phyloP scores from a whole-genome alignment of 768 basidiomycete species.

The Paxillus rubicundulus region DNA sequence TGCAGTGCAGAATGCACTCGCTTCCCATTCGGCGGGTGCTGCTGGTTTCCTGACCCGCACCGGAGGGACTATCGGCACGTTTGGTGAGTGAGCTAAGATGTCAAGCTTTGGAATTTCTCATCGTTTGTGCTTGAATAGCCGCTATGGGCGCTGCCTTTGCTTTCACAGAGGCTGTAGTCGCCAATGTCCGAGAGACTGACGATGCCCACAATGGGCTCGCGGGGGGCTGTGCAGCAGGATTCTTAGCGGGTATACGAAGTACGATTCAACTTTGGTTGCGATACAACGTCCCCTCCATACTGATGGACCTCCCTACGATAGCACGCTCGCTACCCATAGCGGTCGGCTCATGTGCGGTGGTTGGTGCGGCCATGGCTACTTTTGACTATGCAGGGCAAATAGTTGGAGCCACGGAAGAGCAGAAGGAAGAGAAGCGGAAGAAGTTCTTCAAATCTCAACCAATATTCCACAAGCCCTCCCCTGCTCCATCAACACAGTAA shows the following conservation, averaged over 20 bases:
- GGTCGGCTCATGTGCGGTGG: conserved; percentile 69
- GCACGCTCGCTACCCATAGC: conserved; percentile 84
- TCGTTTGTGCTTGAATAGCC: conserved; percentile 44
- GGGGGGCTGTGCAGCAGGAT: conserved; percentile 91
- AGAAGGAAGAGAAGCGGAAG: conserved; percentile 66
- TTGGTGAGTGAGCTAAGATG: conserved; percentile 54
- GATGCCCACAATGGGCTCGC: conserved; percentile 82
- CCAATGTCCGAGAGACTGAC: conserved; percentile 75
- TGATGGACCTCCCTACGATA: conserved; percentile 33
- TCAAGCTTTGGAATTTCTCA: not conserved
- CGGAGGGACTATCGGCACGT: conserved; percentile 87
- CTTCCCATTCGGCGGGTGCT: conserved; percentile 73
- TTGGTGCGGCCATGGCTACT: conserved; percentile 78
- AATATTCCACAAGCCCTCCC: conserved; percentile 32
- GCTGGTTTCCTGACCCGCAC: conserved; percentile 84
- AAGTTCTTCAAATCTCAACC: conserved; percentile 79
- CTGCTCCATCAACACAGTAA: conserved; percentile 18
- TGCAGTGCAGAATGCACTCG: conserved; percentile 76
- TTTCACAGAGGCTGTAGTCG: conserved; percentile 74
- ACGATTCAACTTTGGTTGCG: conserved; percentile 17
- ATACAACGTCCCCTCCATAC: conserved; percentile 2
- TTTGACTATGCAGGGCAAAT: conserved; percentile 78
- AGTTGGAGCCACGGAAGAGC: conserved; percentile 42
- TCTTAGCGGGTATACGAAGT: conserved; percentile 86
- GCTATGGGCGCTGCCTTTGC: conserved; percentile 89